A percentile compares a stretch with the other conserved stretches of the same genome.
These are phyloP conservation scores for Ailanthus altissimus DNA, from an alignment of 345 rosid species.

Conservation along the genomic window DNA sequence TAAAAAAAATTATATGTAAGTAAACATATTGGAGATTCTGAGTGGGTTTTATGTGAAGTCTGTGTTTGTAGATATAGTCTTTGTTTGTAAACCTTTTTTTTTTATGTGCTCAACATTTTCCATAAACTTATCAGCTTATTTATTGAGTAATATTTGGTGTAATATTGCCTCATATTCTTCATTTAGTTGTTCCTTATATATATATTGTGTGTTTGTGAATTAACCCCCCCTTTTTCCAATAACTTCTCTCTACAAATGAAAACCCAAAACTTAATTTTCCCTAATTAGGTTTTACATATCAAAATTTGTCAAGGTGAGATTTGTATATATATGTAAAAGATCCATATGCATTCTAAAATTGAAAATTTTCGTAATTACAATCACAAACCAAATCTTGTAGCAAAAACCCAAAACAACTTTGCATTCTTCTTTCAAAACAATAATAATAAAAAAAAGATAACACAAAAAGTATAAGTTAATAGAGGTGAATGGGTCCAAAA, in stretches of 20 bases:
- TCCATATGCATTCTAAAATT: not conserved
- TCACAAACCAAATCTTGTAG: not conserved
- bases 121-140: not conserved
- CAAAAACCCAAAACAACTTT: not conserved
- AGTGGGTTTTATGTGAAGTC: too few relatives aligned
- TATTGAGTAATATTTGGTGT: not conserved
- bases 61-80: not conserved
- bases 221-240: too few relatives aligned
- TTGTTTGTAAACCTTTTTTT: not conserved
- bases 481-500: conserved; percentile 7
- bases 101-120: not conserved
- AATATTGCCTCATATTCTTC: not conserved
- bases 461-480: not conserved
- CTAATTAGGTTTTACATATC: not conserved
- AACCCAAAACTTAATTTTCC: conserved; percentile 11
- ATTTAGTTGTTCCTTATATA: not conserved
- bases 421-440: not conserved
- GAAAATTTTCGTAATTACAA: not conserved
- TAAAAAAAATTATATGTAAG: too few relatives aligned
- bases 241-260: not conserved
- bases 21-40: too few relatives aligned
- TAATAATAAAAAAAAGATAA: not conserved
- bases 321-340: not conserved
- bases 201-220: not conserved
- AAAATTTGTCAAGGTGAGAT: conserved; percentile 12